These are phyloP conservation scores for Endoconidiophora polonica DNA, from an alignment of 2,329 filamentous ascomycete species.

Conservation along the genomic window DNA sequence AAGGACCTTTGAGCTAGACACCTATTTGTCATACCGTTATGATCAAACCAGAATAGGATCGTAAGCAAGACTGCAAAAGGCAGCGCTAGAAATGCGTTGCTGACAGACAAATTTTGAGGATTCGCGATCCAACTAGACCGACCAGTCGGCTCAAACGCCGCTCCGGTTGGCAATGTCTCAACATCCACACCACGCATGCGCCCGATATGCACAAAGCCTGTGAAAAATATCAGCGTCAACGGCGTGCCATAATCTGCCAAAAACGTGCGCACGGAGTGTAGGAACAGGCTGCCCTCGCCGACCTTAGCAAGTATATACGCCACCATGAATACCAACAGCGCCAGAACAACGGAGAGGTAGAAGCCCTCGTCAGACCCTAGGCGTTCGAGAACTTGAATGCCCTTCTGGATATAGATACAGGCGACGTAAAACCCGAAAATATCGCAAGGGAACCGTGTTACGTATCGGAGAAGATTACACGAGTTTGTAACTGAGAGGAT, in stretches of 20 bases:
- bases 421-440: constrained; percentile 91
- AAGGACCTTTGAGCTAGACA: not conserved
- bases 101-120: constrained; percentile 62
- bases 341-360: constrained; percentile 64
- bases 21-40: constrained; percentile 45
- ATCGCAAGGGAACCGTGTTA: constrained; percentile 82
- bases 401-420: constrained; percentile 82
- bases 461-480: constrained; percentile 76
- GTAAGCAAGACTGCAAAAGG: constrained; percentile 74
- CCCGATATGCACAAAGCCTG: constrained; percentile 74
- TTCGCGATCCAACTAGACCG: constrained; percentile 61
- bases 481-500: constrained; percentile 68
- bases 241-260: constrained; percentile 83
- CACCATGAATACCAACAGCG: constrained; percentile 60
- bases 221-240: constrained; percentile 71
- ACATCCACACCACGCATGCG: constrained; percentile 58
- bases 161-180: constrained; percentile 56
- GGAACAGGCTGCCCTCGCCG: constrained; percentile 55
- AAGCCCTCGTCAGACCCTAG: constrained; percentile 52
- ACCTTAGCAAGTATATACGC: constrained; percentile 60
- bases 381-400: constrained; percentile 65
- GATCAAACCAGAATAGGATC: constrained; percentile 77
- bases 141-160: constrained; percentile 61
- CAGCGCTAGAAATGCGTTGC: constrained; percentile 67
- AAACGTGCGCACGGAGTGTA: constrained; percentile 60